phyloP scores from a whole-genome alignment of 2,329 filamentous ascomycete species.

The Penicillium sp. region DNA sequence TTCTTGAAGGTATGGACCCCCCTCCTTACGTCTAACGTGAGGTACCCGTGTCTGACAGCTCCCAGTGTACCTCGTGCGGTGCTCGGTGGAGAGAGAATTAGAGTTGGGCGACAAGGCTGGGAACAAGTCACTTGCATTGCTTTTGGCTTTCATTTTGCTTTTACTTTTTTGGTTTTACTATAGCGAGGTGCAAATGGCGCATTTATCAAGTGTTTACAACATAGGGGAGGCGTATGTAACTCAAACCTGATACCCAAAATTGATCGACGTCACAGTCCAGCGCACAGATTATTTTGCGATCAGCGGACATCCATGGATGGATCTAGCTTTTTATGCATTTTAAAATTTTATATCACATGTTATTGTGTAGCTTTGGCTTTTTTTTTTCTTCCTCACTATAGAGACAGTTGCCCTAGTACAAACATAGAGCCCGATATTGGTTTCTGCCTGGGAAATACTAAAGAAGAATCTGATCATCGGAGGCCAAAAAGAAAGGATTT shows the following conservation, averaged over 20 bases:
- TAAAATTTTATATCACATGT: background rate
- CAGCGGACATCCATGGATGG: background rate
- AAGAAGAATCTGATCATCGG: background rate
- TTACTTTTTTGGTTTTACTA: background rate
- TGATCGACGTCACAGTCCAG: conserved; percentile 10
- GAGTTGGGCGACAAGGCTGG: background rate
- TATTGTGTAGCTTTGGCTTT: background rate
- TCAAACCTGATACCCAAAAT: conserved; percentile 9
- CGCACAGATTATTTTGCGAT: conserved; percentile 1
- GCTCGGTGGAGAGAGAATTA: conserved; percentile 51
- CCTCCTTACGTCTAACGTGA: conserved; percentile 14
- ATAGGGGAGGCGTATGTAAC: background rate
- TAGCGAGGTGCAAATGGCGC: conserved; percentile 10
- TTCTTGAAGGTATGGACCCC: conserved; percentile 72
- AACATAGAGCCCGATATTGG: conserved; percentile 1
- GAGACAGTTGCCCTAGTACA: conserved; percentile 2
- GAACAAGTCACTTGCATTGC: background rate
- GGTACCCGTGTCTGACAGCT: conserved; percentile 21
- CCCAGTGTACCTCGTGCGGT: conserved; percentile 46
- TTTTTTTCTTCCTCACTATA: background rate
- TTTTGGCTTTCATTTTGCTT: conserved; percentile 5
- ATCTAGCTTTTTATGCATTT: background rate
- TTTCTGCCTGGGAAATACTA: background rate
- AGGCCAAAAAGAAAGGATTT: background rate
- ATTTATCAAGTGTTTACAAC: background rate